Evolutionary conservation across 345 rosid species (phyloP).

Genomic region (Gossypioides kirkii): DNA sequence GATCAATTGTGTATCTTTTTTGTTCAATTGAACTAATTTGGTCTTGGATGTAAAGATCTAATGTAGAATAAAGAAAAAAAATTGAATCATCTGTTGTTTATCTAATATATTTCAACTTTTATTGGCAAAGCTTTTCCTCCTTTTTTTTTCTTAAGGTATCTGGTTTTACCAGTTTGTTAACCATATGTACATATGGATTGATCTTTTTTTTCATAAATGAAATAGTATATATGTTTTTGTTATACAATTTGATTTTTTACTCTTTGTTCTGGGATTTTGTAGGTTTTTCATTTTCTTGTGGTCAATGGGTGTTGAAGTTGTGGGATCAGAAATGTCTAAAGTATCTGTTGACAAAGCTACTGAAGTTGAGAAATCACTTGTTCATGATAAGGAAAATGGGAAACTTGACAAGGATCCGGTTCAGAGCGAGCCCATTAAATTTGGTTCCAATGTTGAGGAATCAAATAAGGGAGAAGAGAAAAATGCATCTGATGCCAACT

Average conservation of each 20-base stretch:
- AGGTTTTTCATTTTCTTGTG: conserved; percentile 19
- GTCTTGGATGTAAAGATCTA: conserved; percentile 7
- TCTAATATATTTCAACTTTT: not conserved
- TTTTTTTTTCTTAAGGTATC: too few species aligned
- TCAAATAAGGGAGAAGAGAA: conserved; percentile 36
- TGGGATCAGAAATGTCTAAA: conserved; percentile 63
- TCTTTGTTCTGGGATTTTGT: conserved; percentile 6
- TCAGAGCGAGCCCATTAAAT: conserved; percentile 36
- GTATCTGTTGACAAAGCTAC: conserved; percentile 39
- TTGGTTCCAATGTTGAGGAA: conserved; percentile 59
- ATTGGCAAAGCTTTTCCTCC: too few species aligned
- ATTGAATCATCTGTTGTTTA: not conserved
- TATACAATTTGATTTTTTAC: not conserved
- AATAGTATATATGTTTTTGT: not conserved
- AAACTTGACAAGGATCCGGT: conserved; percentile 40
- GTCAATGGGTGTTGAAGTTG: conserved; percentile 78
- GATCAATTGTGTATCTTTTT: not conserved
- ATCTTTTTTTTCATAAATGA: not conserved
- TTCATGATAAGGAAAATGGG: conserved; percentile 45
- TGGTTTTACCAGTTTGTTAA: too few species aligned
- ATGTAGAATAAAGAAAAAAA: not conserved
- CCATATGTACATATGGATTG: not conserved
- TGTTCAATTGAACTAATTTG: not conserved
- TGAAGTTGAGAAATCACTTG: conserved; percentile 30
- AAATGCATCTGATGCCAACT: conserved; percentile 35